These are phyloP conservation scores for Neoboletus subvelutipes DNA, from an alignment of 768 basidiomycete species.

Conservation along the genomic window DNA sequence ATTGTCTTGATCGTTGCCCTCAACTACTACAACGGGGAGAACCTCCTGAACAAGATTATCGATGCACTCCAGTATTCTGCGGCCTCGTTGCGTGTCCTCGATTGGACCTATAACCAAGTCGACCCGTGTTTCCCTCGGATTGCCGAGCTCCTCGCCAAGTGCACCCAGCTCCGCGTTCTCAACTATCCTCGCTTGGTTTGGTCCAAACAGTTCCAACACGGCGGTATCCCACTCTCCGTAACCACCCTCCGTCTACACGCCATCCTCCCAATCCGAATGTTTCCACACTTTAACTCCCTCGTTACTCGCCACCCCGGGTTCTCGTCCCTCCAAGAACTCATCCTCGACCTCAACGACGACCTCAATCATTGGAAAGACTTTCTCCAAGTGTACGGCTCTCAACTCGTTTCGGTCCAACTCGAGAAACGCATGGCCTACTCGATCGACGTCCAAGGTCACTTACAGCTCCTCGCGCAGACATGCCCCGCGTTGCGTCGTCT, in stretches of 20 bases:
- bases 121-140: not conserved
- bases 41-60: conserved; percentile 10
- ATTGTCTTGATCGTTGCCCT: conserved; percentile 20
- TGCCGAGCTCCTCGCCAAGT: not conserved
- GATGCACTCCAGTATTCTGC: too few species aligned
- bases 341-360: conserved; percentile 6
- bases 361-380: conserved; percentile 10
- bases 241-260: conserved; percentile 12
- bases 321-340: conserved; percentile 20
- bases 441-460: not conserved
- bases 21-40: not conserved
- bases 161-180: too few species aligned
- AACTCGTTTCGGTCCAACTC: conserved; percentile 21
- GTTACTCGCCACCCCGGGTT: not conserved
- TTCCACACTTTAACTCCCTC: not conserved
- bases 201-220: conserved; percentile 2
- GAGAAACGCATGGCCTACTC: not conserved
- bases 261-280: not conserved
- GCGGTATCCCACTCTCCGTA: conserved; percentile 10
- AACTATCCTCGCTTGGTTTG: too few species aligned
- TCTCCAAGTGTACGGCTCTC: conserved; percentile 11
- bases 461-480: conserved; percentile 18
- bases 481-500: conserved; percentile 18
- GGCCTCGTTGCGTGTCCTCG: too few species aligned
- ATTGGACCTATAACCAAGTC: conserved; percentile 5